Conservation (phyloP, 2,329 filamentous ascomycete species). For the Aspergillus viridinutans region DNA sequence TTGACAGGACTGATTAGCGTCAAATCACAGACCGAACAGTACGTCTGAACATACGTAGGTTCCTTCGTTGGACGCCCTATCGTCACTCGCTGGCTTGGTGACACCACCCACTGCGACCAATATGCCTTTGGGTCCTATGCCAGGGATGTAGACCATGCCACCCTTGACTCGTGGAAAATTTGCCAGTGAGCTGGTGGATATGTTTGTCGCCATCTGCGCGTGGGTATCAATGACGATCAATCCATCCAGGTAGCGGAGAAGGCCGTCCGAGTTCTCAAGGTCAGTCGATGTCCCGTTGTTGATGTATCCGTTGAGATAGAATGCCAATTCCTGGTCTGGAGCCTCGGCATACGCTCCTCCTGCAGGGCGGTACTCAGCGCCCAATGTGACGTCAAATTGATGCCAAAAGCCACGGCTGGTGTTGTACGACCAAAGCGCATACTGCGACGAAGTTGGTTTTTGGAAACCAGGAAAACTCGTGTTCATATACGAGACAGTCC, state of each 20-base stretch:
- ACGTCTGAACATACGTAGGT: constrained; percentile 23
- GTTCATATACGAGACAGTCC: constrained; percentile 26
- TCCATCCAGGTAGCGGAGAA: constrained; percentile 28
- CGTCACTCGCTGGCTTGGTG: constrained; percentile 14
- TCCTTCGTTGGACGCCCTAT: constrained; percentile 15
- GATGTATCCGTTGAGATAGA: constrained; percentile 40
- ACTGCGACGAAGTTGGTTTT: constrained; percentile 18
- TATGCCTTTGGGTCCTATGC: constrained; percentile 34
- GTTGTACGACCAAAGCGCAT: constrained; percentile 31
- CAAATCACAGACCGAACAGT: neutral
- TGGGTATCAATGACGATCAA: constrained; percentile 40
- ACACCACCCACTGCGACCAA: constrained; percentile 39
- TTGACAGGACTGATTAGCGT: neutral
- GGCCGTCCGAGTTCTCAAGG: constrained; percentile 10
- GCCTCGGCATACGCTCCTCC: constrained; percentile 38
- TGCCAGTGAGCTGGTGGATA: constrained; percentile 33
- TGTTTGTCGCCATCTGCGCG: constrained; percentile 32
- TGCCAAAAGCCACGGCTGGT: constrained; percentile 18
- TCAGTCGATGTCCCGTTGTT: constrained; percentile 31
- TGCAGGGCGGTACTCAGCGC: constrained; percentile 24
- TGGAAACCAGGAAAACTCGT: constrained; percentile 26
- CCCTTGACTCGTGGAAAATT: constrained; percentile 35
- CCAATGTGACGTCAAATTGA: constrained; percentile 22
- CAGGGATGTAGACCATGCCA: constrained; percentile 34
- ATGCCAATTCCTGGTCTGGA: constrained; percentile 32